Base-by-base conservation (phyloP, 2,329 filamentous ascomycete genomes). In the Trichophyton schoenleinii region DNA sequence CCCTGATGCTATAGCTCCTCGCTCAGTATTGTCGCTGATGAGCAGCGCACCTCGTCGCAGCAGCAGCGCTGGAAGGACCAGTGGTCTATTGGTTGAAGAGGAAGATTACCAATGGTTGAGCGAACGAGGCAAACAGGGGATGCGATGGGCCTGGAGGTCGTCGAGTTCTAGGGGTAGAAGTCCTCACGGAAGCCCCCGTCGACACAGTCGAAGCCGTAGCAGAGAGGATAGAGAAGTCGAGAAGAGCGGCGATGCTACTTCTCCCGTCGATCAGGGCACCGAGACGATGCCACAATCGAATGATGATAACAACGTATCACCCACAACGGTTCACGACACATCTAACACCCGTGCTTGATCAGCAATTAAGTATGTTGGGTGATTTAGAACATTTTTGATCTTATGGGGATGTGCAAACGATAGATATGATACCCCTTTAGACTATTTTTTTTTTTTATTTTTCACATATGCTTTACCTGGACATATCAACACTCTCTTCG, bases 31-130 rank as follows among this genome's bases (percentile, higher is more conserved):
- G n/a, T 46, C 55, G 25, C 58, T 64, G 15, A n/a, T 63, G 55
- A 20, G 52, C 42, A 22, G 52, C 36, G 15, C 34, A 58, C 48
- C 59, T 59, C 58, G 64, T 31, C 60, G 62, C 11, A 65, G 66
- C 60, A 65, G 66, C n/a, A 67, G 66, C 36, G 58, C 48, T 6
- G 60, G 60, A 6, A 58, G 60, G 38, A 64, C 59, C 25, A 67
- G 66, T 61, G 62, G 62, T 2, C 59, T 69, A 15, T 38, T 69
- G 25, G 64, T 69, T 15, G 68, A 69, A 62, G 67, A 69, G 60
- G 68, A 68, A 58, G 67, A 69, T 59, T 64, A 62, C 38, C 63
- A 63, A 25, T 68, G 67, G 67, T 49, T 69, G 46, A 66, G 67
- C 41, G 62, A 68, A 52, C 61, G 61, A 18, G 66, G 64, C 2